Evolutionary conservation across 2,329 filamentous ascomycete species (phyloP).

Genomic region (Plenodomus tracheiphilus): DNA sequence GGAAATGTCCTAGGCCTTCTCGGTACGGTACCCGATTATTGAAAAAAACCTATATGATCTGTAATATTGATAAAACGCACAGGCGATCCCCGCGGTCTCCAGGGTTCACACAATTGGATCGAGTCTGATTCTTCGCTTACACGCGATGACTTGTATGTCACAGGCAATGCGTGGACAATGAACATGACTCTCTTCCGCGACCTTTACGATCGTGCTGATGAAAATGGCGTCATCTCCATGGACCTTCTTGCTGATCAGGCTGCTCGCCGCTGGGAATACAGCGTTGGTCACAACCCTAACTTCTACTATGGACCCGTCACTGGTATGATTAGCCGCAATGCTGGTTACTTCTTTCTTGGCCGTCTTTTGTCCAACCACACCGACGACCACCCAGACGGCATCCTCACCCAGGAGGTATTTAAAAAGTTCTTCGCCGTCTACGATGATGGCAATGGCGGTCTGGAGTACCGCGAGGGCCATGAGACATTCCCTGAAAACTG

Average conservation of each 20-base stretch:
- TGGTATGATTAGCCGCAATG: conserved; percentile 54
- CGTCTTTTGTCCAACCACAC: conserved; percentile 41
- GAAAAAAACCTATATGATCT: conserved; percentile 10
- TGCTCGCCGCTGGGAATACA: conserved; percentile 51
- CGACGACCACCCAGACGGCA: conserved; percentile 13
- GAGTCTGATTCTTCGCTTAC: conserved; percentile 47
- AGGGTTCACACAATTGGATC: conserved; percentile 52
- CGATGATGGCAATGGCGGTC: conserved; percentile 42
- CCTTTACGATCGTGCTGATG: conserved; percentile 42
- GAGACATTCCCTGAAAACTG: conserved; percentile 59
- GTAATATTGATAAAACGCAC: conserved; percentile 27
- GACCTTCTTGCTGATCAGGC: conserved; percentile 28
- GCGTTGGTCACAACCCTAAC: conserved; percentile 55
- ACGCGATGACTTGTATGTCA: conserved; percentile 49
- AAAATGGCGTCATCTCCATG: conserved; percentile 18
- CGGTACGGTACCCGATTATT: conserved; percentile 39
- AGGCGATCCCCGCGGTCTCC: conserved; percentile 47
- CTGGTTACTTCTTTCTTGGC: conserved; percentile 38
- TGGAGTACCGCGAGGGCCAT: conserved; percentile 50
- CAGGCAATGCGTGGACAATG: conserved; percentile 45
- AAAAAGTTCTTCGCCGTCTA: conserved; percentile 55
- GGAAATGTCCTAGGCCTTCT: conserved; percentile 49
- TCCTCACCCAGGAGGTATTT: conserved; percentile 37
- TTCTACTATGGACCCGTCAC: conserved; percentile 60
- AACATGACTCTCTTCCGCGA: conserved; percentile 51